These are phyloP conservation scores for Vigna mungo DNA, from an alignment of 306 rosid genomes.

Conservation along the genomic window DNA sequence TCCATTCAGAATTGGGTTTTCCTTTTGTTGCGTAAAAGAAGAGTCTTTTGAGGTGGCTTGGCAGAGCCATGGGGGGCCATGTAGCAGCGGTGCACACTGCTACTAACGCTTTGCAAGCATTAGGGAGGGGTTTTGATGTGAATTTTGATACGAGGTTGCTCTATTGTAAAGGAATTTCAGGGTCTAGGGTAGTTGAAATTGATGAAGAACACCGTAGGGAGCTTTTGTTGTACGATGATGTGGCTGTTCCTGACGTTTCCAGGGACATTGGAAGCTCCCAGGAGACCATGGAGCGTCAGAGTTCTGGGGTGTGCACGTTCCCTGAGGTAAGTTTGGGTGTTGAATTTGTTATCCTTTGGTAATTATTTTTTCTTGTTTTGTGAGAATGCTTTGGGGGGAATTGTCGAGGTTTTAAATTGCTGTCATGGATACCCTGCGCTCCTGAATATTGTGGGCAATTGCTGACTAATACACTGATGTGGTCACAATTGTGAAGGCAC, in stretches of 20 bases:
- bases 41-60: slow-evolving; percentile 24
- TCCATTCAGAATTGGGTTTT: slow-evolving; percentile 36
- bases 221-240: slow-evolving; percentile 64
- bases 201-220: slow-evolving; percentile 69
- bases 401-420: not conserved
- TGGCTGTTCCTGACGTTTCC: slow-evolving; percentile 72
- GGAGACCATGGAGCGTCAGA: slow-evolving; percentile 54
- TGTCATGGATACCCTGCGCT: not conserved
- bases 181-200: slow-evolving; percentile 74
- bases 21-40: slow-evolving; percentile 2
- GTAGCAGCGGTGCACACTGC: slow-evolving; percentile 89
- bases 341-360: not conserved
- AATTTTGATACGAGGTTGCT: slow-evolving; percentile 92
- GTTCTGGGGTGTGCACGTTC: slow-evolving; percentile 75
- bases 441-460: not conserved
- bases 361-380: slow-evolving; percentile 1
- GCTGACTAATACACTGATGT: not conserved
- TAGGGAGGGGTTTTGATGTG: slow-evolving; percentile 94
- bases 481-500: not conserved
- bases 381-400: not conserved
- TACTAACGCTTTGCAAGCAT: slow-evolving; percentile 80
- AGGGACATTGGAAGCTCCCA: slow-evolving; percentile 65
- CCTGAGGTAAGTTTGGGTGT: slow-evolving; percentile 53
- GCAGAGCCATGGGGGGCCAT: slow-evolving; percentile 74
- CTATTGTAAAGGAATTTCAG: slow-evolving; percentile 83